phyloP scores from a whole-genome alignment of 1,139 yeast genomes.

The Diutina ranongensis region DNA sequence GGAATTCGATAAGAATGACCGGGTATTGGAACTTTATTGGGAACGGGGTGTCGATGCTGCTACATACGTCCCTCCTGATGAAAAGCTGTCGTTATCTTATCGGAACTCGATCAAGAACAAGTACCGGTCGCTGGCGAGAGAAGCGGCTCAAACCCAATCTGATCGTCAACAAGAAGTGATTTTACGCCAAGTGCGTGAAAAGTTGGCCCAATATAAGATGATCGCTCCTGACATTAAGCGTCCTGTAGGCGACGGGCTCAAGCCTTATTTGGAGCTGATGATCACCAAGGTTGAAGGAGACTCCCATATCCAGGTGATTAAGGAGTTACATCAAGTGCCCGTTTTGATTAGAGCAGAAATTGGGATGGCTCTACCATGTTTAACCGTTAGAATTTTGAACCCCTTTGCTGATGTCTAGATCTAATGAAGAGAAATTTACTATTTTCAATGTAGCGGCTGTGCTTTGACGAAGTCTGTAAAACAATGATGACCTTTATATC shows the following conservation, averaged over 20 bases:
- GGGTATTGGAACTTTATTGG: constrained; percentile 80
- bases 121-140: constrained; percentile 58
- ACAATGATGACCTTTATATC: no score
- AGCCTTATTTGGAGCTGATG: constrained; percentile 45
- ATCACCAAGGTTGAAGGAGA: constrained; percentile 52
- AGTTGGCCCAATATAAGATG: constrained; percentile 39
- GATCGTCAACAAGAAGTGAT: constrained; percentile 22
- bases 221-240: constrained; percentile 37
- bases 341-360: constrained; percentile 82
- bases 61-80: constrained; percentile 83
- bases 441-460: no score
- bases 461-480: no score
- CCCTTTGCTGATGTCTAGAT: constrained; percentile 42
- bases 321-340: constrained; percentile 70
- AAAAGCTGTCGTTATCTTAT: constrained; percentile 63
- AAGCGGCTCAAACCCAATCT: constrained; percentile 52
- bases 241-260: constrained; percentile 23
- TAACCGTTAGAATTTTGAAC: constrained; percentile 86
- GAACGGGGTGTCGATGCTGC: constrained; percentile 87
- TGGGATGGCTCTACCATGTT: constrained; percentile 91
- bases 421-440: no score
- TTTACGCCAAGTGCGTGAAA: constrained; percentile 18
- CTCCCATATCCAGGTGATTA: constrained; percentile 64
- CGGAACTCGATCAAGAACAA: constrained; percentile 70
- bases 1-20: constrained; percentile 64